These are phyloP conservation scores for Sisymbrium irio DNA, from an alignment of 345 rosid species.

Conservation along the genomic window DNA sequence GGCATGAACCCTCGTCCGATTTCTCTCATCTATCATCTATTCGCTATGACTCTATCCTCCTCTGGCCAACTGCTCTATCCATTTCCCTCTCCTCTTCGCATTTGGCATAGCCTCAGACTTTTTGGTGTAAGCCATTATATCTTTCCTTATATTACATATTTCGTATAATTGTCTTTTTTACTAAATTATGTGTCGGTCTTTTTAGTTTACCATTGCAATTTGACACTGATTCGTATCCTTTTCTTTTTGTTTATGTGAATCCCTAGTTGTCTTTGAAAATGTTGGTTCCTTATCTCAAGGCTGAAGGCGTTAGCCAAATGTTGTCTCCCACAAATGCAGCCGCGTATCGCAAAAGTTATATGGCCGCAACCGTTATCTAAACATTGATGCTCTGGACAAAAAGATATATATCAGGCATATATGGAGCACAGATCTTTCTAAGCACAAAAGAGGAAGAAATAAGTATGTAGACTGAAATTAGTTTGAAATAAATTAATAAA, in stretches of 20 bases:
- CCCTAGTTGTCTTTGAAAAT: constrained; percentile 39
- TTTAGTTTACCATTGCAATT: not conserved
- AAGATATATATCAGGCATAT: not conserved
- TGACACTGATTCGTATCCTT: not conserved
- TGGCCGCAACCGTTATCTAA: constrained; percentile 19
- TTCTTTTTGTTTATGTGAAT: not conserved
- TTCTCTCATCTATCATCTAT: constrained; percentile 37
- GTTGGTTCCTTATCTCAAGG: constrained; percentile 43
- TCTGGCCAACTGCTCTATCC: constrained; percentile 30
- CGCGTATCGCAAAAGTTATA: constrained; percentile 25
- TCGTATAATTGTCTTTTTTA: not conserved
- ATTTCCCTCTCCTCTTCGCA: constrained; percentile 35
- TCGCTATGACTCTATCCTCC: constrained; percentile 19
- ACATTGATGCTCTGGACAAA: not conserved
- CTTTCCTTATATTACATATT: not conserved
- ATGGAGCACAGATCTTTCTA: not conserved
- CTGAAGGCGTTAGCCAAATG: constrained; percentile 49
- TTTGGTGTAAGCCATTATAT: constrained; percentile 25
- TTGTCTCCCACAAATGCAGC: constrained; percentile 38
- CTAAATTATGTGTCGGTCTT: not conserved
- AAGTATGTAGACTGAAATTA: not conserved
- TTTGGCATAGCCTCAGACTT: constrained; percentile 35
- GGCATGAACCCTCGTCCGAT: constrained; percentile 35
- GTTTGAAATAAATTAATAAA: not conserved
- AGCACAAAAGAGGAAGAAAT: not conserved